Base-by-base conservation (phyloP, 176 grass and related monocot species). In the Phragmites australis region DNA sequence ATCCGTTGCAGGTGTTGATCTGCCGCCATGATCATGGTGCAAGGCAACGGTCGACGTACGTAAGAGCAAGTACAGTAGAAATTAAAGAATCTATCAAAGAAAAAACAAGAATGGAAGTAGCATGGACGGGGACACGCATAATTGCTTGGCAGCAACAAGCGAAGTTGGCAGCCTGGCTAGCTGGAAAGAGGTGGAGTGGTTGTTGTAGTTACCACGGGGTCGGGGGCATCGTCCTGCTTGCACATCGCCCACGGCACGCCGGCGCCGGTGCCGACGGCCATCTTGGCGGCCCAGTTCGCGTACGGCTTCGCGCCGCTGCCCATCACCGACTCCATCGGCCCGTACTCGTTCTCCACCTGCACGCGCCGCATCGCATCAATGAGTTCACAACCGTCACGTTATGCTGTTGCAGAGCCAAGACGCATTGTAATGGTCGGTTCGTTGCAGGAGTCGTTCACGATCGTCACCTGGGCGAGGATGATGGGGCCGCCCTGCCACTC, bases 211-310 rank as follows among this genome's bases (percentile, higher is more conserved):
- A 94, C 96, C 46, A 99, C 92, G 63, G 96, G 96, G 82, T 95
- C 96, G 18, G 96, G 96, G 2, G 96, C 96, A 84, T 99, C 96
- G 40, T 99, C 96, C 83, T 99, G 92, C 74, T 99, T 99, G 86
- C 96, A 99, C 96, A 99, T 99, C 60, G 94, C 76, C 96, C 96
- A 99, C 0, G 92, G 96, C 81, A 99, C 92, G 56, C 92, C 96
- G 40, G 96, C 91, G 84, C 70, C 87, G 37, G 91, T 87, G 74
- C 73, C 92, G 46, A 99, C 78, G 42, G 96, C 96, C 96, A 99
- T 99, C 84, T 89, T 92, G 70, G 90, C 92, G 3, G 92, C 90
- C 96, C 96, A 99, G 86, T 29, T 81, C 25, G 86, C 74, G 39
- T 99, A 99, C 6, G 86, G 68, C 84, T 89, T 89, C 13, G 96